Evolutionary conservation across 371 early-diverging fungal species (phyloP).

Genomic region (Lichtheimia ramosa): DNA sequence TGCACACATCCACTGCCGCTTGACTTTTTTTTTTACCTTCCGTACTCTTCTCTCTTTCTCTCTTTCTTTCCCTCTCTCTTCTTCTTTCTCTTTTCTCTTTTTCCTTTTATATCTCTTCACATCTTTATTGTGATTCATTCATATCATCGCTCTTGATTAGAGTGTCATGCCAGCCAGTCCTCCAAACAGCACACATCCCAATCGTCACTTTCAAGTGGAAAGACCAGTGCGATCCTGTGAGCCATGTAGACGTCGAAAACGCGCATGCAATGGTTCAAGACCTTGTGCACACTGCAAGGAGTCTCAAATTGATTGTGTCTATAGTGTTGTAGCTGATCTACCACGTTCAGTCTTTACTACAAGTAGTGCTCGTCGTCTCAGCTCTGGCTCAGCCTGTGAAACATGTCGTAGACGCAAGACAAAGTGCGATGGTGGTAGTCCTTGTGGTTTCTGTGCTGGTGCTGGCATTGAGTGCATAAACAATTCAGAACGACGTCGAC

Average conservation of each 20-base stretch:
- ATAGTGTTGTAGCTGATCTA: constrained; percentile 31
- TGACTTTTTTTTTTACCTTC: constrained; percentile 6
- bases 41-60: constrained; percentile 4
- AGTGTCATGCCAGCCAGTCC: constrained; percentile 11
- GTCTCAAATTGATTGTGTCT: constrained; percentile 19
- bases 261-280: constrained; percentile 25
- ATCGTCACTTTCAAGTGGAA: constrained; percentile 21
- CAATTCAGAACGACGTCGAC: constrained; percentile 41
- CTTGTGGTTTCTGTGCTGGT: constrained; percentile 45
- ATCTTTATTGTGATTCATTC: not conserved
- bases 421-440: constrained; percentile 52
- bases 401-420: constrained; percentile 53
- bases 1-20: constrained; percentile 5
- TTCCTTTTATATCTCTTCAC: constrained; percentile 3
- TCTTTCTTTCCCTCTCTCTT: constrained; percentile 2
- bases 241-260: constrained; percentile 23
- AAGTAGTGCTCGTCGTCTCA: constrained; percentile 41
- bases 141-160: constrained; percentile 1
- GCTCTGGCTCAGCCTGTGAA: constrained; percentile 54
- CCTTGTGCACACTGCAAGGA: constrained; percentile 25
- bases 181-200: constrained; percentile 15
- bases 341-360: constrained; percentile 29
- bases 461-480: constrained; percentile 48
- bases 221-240: constrained; percentile 26
- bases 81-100: not conserved